Base-by-base conservation (phyloP, 106 monocot species). In the Dioscorea dumetorum region DNA sequence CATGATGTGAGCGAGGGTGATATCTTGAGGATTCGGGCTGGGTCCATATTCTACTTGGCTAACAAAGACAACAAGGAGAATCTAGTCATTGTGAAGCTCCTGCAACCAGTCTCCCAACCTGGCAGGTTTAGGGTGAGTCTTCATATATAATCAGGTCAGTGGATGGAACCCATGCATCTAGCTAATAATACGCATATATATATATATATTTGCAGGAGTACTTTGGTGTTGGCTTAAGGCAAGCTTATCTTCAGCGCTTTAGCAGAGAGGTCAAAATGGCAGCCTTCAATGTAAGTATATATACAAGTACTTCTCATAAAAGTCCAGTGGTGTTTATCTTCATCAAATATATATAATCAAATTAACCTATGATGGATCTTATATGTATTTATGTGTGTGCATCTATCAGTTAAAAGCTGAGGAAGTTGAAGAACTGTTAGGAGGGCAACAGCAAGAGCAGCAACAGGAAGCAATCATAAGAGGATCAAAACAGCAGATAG, bases 221-320 rank as follows among this genome's bases (percentile, higher is more conserved):
- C 70, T 67, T 63, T 50, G 70, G 60, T 12, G 85, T 63, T 5
- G 80, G 79, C 12, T 77, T 82, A 0, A 24, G 61, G 6, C 23
- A 77, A 8, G 67, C 82, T 5, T 80, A 74, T 56, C 78, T 58
- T 69, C 61, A 33, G 2, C 67, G 49, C 62, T 85, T 90, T 67
- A 90, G 85, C 71, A 67, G 33, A 58, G 89, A 90, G 24, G 64
- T 90, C 12, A 24, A 82, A 0, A 74, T 80, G 64, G 85, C 89
- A 8, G 79, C 89, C 20, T 73, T 90, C 57, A 85, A 85, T 75
- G 89, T 85, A 68, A 24, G 9, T 10, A 41, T 41, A n/a, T n/a
- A n/a, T n/a, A n/a, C 41, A 41, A 8, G 6, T 3, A 0, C 5
- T 41, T 41, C 5, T 28, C 28, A 3, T 28, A 28, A 28, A 1